phyloP scores from a whole-genome alignment of 352 stramenopile genomes.

The Pythium rhizo-oryzae region DNA sequence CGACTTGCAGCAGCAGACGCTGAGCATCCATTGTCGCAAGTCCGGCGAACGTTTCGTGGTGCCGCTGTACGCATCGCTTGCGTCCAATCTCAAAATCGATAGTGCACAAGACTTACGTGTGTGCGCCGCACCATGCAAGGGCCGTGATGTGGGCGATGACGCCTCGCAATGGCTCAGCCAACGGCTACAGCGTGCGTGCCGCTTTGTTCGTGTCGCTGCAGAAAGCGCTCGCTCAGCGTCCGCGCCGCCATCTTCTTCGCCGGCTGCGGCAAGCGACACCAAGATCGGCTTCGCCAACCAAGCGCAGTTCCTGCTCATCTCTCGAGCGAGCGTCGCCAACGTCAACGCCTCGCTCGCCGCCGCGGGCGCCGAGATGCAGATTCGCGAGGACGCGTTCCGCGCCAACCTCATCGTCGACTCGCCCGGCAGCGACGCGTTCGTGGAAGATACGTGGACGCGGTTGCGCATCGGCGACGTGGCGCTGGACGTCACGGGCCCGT shows the following conservation, averaged over 20 bases:
- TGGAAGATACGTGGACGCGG: slow-evolving; percentile 70
- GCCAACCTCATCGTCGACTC: slow-evolving; percentile 77
- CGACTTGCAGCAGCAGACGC: slow-evolving; percentile 55
- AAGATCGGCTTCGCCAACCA: slow-evolving; percentile 82
- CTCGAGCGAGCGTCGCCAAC: slow-evolving; percentile 50
- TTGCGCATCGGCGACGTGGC: slow-evolving; percentile 41
- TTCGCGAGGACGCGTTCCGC: slow-evolving; percentile 71
- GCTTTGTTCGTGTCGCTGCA: slow-evolving; percentile 63
- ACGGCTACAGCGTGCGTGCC: slow-evolving; percentile 60
- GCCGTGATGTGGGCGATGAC: slow-evolving; percentile 46
- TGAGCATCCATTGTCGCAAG: slow-evolving; percentile 46
- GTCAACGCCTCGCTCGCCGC: slow-evolving; percentile 48
- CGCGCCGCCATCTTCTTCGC: background rate
- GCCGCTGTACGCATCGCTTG: slow-evolving; percentile 7
- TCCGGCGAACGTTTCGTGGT: slow-evolving; percentile 10
- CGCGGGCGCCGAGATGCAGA: slow-evolving; percentile 31
- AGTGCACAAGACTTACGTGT: slow-evolving; percentile 44
- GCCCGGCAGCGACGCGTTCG: slow-evolving; percentile 46
- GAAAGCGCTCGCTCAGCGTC: slow-evolving; percentile 37
- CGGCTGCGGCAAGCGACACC: background rate
- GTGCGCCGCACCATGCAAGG: slow-evolving; percentile 58
- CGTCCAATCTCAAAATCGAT: slow-evolving; percentile 3
- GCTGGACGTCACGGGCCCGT: slow-evolving; percentile 71
- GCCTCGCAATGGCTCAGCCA: slow-evolving; percentile 71
- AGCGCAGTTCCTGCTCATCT: slow-evolving; percentile 70